These are phyloP conservation scores for Hypholoma fasciculare DNA, from an alignment of 768 basidiomycete genomes.

Conservation along the genomic window DNA sequence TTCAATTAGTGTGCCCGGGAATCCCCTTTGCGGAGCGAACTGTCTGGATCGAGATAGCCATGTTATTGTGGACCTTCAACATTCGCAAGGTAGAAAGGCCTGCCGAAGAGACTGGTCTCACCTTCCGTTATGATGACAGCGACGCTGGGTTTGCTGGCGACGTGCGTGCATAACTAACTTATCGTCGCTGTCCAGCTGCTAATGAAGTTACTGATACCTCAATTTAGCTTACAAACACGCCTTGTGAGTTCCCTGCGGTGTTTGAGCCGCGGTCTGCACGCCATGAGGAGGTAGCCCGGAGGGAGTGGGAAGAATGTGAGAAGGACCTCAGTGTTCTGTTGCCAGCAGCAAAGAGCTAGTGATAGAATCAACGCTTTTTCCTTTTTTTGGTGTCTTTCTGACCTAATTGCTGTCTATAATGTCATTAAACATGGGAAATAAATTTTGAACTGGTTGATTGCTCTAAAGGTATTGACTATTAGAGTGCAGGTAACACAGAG, in stretches of 20 bases:
- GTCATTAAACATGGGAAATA: no score
- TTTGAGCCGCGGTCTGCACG: neutral
- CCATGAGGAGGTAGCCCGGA: neutral
- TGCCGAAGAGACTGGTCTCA: no score
- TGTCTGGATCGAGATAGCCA: neutral
- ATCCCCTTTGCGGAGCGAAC: neutral
- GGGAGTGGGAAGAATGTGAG: neutral
- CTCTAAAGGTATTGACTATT: no score
- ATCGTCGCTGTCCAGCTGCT: neutral
- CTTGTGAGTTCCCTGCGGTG: neutral
- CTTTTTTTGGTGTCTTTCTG: no score
- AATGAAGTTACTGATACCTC: neutral
- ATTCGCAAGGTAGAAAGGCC: neutral
- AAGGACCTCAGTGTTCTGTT: neutral
- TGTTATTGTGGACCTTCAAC: neutral
- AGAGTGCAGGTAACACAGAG: no score
- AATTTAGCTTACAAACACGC: neutral
- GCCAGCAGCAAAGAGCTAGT: neutral
- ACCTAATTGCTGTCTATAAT: no score
- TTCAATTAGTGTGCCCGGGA: neutral
- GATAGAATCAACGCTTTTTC: no score
- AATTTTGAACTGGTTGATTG: no score
- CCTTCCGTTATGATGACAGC: neutral
- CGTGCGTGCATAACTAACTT: neutral
- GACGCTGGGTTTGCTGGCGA: neutral